A percentile compares a stretch with the other conserved stretches of the same genome.
Evolutionary conservation across 2,329 filamentous ascomycete genomes (phyloP).

Genomic region (Fusarium pininemorale): DNA sequence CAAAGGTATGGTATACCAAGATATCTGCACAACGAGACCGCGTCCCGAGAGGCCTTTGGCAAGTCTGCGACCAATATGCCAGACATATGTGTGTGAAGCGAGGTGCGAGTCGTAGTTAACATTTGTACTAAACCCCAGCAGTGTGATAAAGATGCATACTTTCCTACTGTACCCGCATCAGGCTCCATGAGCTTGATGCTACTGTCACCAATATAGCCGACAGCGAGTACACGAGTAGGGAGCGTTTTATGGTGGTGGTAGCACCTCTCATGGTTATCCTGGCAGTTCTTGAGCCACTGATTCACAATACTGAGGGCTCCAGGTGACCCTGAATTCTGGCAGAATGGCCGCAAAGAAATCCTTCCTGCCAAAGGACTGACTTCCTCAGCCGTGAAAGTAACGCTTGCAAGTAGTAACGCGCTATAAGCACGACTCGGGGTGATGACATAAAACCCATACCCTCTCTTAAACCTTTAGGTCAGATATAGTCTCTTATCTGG

Average conservation of each 20-base stretch:
- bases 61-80: accelerated
- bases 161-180: accelerated
- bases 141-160: not conserved
- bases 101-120: not conserved
- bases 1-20: not conserved
- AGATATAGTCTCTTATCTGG: accelerated
- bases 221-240: not conserved
- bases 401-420: not conserved
- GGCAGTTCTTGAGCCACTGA: not conserved
- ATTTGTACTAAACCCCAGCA: accelerated
- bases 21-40: accelerated
- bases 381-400: accelerated
- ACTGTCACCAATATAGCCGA: accelerated
- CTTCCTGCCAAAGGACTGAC: accelerated
- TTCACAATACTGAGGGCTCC: not conserved
- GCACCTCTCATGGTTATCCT: not conserved
- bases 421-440: accelerated
- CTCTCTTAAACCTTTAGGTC: not conserved
- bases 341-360: accelerated
- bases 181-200: not conserved
- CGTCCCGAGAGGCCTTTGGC: not conserved
- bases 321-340: accelerated
- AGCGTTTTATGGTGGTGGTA: accelerated
- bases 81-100: not conserved
- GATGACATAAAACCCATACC: accelerated